Evolutionary conservation across 331 rosid species (phyloP), one percentile per base, ranked within the genome.

Genomic region (Quercus phellos): DNA sequence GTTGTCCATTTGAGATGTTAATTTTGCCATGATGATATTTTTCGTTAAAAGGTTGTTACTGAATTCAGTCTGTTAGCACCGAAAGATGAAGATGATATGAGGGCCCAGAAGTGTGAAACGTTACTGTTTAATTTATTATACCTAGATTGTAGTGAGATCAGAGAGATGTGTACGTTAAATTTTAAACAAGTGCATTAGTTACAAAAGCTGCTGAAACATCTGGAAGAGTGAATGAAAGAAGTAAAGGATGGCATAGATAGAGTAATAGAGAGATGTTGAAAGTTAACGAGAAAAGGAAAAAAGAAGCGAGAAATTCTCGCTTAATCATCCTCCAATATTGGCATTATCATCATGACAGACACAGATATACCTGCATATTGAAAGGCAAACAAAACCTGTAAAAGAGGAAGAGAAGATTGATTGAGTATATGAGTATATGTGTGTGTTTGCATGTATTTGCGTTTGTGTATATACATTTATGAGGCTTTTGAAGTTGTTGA

Each of bases 401-500:
- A 88, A 73, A 78, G 51, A 43, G 82, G 60, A 59, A 61, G 70
- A 72, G 55, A 30, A 70, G 63, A 51, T 38, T 9, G 18, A 55
- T 18, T 32, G 51, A 17, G 75, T 55, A 64, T 27, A 24, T 19
- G 4, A 24, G 3, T 50, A 5, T 66, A 22, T 22, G 26, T 34
- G 30, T 72, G 58, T 38, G 26, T 72, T 43, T 64, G 66, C 27
- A 4, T 17, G 11, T 73, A 38, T 78, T 72, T 72, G 79, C 79
- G 84, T 87, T 83, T 74, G 91, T 83, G 91, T 71, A 51, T 64
- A 82, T 72, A 85, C 80, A 88, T 84, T 88, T 70, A 90, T 80
- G 85, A 78, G 56, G 90, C 66, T 77, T 78, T 78, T 68, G 70
- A 88, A 88, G 91, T 79, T 71, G 91, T 84, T 87, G 94, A 81